Conservation (phyloP, 495 filamentous ascomycete genomes). For the Lophium mytilinum region DNA sequence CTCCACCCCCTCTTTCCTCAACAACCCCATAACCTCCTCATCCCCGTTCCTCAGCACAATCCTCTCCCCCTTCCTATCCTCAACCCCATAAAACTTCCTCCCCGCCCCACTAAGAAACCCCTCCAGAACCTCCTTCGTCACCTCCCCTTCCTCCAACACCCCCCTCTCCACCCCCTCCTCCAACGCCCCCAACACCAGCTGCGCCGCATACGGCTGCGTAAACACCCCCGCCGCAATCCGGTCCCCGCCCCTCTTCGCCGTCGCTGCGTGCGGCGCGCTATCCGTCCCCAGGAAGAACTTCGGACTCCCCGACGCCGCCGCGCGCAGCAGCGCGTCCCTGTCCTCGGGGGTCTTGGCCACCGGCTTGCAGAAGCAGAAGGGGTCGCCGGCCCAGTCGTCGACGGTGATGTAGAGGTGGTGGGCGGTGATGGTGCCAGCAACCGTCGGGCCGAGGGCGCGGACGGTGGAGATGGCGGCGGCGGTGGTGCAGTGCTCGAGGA, state of each 20-base stretch:
- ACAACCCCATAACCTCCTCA: slow-evolving; percentile 52
- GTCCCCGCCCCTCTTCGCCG: slow-evolving; percentile 55
- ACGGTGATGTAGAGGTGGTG: slow-evolving; percentile 75
- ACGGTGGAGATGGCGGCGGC: slow-evolving; percentile 75
- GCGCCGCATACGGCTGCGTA: slow-evolving; percentile 80
- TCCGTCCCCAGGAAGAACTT: slow-evolving; percentile 83
- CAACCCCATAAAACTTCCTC: slow-evolving; percentile 59
- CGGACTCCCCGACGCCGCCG: slow-evolving; percentile 55
- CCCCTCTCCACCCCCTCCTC: slow-evolving; percentile 60
- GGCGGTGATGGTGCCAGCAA: slow-evolving; percentile 65
- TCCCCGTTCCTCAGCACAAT: slow-evolving; percentile 56
- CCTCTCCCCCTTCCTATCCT: slow-evolving; percentile 40
- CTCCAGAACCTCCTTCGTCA: slow-evolving; percentile 62
- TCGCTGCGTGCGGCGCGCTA: slow-evolving; percentile 67
- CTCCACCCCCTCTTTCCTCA: slow-evolving; percentile 52
- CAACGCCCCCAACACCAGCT: slow-evolving; percentile 64
- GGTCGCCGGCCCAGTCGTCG: slow-evolving; percentile 66
- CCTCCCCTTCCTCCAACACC: slow-evolving; percentile 54
- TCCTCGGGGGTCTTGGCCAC: slow-evolving; percentile 53
- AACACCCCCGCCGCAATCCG: slow-evolving; percentile 79
- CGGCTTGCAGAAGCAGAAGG: slow-evolving; percentile 80
- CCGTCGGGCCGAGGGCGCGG: slow-evolving; percentile 61
- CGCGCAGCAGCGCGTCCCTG: slow-evolving; percentile 63
- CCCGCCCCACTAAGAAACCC: slow-evolving; percentile 73
- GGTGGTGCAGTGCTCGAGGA: slow-evolving; percentile 77